Conservation (phyloP, 192 early-diverging fungal species). For the Backusella westeae region DNA sequence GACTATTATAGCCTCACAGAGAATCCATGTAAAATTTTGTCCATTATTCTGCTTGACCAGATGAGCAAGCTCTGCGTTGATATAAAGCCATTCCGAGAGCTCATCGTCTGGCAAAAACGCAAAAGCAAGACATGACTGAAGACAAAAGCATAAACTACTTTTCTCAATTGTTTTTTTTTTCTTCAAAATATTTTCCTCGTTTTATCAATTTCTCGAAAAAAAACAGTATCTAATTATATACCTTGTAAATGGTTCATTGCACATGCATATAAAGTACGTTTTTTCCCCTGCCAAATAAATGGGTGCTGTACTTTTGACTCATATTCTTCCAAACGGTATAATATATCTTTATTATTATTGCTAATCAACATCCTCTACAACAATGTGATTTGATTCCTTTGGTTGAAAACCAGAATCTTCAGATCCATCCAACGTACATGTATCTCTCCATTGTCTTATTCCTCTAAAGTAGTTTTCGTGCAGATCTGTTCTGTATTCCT, state of each 20-base stretch:
- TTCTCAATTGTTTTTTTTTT: no score
- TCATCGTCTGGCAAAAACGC: no score
- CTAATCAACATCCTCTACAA: background rate
- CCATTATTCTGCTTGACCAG: no score
- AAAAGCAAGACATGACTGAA: no score
- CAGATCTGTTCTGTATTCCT: constrained; percentile 31
- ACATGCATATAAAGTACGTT: background rate
- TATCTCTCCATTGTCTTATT: constrained; percentile 25
- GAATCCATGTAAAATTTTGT: no score
- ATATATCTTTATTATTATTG: background rate
- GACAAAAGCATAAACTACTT: no score
- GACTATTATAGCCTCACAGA: no score
- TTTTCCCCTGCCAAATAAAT: background rate
- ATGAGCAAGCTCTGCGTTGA: no score
- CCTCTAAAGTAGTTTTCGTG: constrained; percentile 32
- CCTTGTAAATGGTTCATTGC: background rate
- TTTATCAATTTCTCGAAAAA: no score
- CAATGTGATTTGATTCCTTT: background rate
- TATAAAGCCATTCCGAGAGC: no score
- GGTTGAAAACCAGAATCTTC: background rate
- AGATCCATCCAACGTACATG: constrained; percentile 6
- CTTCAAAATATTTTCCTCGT: no score
- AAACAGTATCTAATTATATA: background rate
- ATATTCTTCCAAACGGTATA: background rate
- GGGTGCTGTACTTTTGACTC: background rate